phyloP scores from a whole-genome alignment of 768 basidiomycete genomes.

The Tephrocybe sp. region DNA sequence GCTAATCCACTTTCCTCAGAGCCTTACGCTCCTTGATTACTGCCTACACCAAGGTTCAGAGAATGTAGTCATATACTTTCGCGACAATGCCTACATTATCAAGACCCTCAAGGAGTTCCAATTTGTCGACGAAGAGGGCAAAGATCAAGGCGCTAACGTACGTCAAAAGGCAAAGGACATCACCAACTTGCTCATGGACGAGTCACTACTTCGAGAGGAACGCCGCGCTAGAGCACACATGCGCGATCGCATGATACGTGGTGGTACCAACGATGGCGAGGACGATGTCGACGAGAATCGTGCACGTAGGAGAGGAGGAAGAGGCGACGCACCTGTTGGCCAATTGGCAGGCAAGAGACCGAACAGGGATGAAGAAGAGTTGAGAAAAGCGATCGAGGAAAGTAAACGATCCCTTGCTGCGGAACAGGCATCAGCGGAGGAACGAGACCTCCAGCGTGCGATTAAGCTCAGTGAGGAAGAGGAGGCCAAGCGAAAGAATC shows the following conservation, averaged over 20 bases:
- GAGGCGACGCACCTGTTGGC: constrained; percentile 12
- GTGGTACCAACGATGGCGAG: constrained; percentile 38
- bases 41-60: constrained; percentile 95
- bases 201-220: constrained; percentile 80
- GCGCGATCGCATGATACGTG: constrained; percentile 91
- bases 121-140: constrained; percentile 90
- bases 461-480: constrained; percentile 88
- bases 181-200: constrained; percentile 88
- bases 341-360: constrained; percentile 27
- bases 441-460: constrained; percentile 82
- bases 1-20: constrained; percentile 35
- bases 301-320: constrained; percentile 30
- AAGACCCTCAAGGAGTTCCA: constrained; percentile 99
- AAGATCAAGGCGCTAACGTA: constrained; percentile 98
- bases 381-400: constrained; percentile 84
- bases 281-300: constrained; percentile 45
- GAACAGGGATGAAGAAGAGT: constrained; percentile 75
- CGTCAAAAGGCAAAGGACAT: constrained; percentile 98
- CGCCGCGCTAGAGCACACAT: constrained; percentile 82
- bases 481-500: constrained; percentile 70
- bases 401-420: constrained; percentile 72
- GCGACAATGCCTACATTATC: constrained; percentile 95
- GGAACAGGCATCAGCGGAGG: constrained; percentile 72
- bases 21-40: constrained; percentile 93
- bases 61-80: constrained; percentile 98